A percentile compares a stretch with the other conserved stretches of the same genome.
Evolutionary conservation across 2,329 filamentous ascomycete genomes (phyloP).

Genomic region (Aspergillus tamarii): DNA sequence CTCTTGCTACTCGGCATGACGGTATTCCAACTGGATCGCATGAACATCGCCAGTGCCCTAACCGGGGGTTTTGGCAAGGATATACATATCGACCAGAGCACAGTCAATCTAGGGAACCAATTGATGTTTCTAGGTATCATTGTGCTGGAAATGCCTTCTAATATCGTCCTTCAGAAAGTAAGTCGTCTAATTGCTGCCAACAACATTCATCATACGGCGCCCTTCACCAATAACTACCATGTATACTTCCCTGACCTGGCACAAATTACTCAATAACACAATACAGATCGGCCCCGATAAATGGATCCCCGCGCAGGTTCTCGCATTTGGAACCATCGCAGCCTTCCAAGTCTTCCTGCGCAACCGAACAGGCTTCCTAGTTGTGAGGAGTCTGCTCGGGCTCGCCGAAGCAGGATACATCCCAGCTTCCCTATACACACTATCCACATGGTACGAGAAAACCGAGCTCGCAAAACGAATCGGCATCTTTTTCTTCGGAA

Average conservation of each 20-base stretch:
- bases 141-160: slow-evolving; percentile 56
- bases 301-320: slow-evolving; percentile 55
- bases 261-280: neutral
- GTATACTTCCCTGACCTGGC: neutral
- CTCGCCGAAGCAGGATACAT: slow-evolving; percentile 58
- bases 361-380: slow-evolving; percentile 50
- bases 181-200: neutral
- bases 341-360: slow-evolving; percentile 50
- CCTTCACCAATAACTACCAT: too few species aligned
- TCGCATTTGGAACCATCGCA: slow-evolving; percentile 53
- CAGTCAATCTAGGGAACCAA: slow-evolving; percentile 58
- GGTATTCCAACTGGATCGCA: slow-evolving; percentile 57
- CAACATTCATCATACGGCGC: neutral
- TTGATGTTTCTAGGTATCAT: slow-evolving; percentile 58
- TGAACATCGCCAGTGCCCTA: slow-evolving; percentile 56
- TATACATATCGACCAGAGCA: slow-evolving; percentile 49
- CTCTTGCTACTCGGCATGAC: slow-evolving; percentile 24
- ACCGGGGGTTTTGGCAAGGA: slow-evolving; percentile 52
- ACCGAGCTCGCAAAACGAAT: slow-evolving; percentile 52
- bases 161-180: slow-evolving; percentile 41
- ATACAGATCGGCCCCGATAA: slow-evolving; percentile 48
- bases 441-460: slow-evolving; percentile 57
- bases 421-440: slow-evolving; percentile 55
- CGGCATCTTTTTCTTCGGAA: slow-evolving; percentile 58
- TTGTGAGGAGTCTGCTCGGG: slow-evolving; percentile 50